Evolutionary conservation across 2,329 filamentous ascomycete genomes (phyloP), one percentile per base, ranked within the genome.

Genomic region (Ophiostoma himal-ulmi): DNA sequence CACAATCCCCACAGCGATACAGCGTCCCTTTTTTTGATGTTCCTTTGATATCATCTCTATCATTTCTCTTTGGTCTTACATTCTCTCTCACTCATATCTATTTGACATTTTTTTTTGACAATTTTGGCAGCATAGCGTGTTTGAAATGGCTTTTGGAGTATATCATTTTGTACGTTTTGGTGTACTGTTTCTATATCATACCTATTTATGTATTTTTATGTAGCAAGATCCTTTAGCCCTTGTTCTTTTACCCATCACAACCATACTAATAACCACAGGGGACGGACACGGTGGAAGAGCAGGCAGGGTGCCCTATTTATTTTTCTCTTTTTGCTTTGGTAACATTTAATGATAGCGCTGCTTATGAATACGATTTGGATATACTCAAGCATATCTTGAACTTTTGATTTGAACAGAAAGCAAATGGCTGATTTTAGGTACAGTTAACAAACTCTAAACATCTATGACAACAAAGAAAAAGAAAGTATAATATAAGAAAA

Each of bases 81-180:
- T 64, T 34, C 20, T 8, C 26, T 34, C 26, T 34, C 26, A 62
- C 10, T 62, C 26, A 30, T 30, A 34, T 30, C 26, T 60, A 62
- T 65, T 70, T 36, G 20, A 54, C 11, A 68, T 39, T 26, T 60
- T 8, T 34, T 60, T 36, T 69, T 69, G 70, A 57, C 67, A 68
- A 64, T 68, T 71, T 68, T 30, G 73, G 71, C 68, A 71, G 73
- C 73, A 74, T 74, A 74, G 73, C 73, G 72, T 62, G 36, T 68
- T 67, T 67, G 36, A 22, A 20, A 60, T 64, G 37, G 68, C 22
- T n/a, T 34, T 26, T 37, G 17, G 34, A 10, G 17, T 65, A 39
- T 65, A 20, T 65, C 34, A 34, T 5, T 65, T 39, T 22, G 36
- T n/a, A n/a, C 10, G 10, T 22, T 39, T 41, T 65, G 62, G 57